Conservation (phyloP, 371 early-diverging fungal genomes). For the Syncephalastrum sp. region DNA sequence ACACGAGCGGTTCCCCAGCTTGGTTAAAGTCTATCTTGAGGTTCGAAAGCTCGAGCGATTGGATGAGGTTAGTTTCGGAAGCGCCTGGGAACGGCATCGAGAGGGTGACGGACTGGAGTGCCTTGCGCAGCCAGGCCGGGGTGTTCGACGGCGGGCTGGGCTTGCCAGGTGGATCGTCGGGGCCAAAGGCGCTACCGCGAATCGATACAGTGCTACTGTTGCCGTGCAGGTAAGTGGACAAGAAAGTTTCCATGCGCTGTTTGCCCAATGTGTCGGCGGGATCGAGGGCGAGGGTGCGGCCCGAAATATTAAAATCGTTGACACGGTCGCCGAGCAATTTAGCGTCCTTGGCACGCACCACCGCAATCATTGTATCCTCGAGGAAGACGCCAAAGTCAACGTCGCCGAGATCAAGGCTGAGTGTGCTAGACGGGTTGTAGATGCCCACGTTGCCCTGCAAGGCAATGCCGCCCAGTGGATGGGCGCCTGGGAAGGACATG, state of each 20-base stretch:
- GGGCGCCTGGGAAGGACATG: slow-evolving; percentile 34
- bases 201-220: slow-evolving; percentile 32
- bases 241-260: slow-evolving; percentile 29
- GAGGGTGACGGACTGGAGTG: slow-evolving; percentile 31
- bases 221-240: slow-evolving; percentile 42
- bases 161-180: slow-evolving; percentile 18
- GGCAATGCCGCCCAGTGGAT: slow-evolving; percentile 40
- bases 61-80: slow-evolving; percentile 36
- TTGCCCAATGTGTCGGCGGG: slow-evolving; percentile 16
- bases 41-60: slow-evolving; percentile 29
- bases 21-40: slow-evolving; percentile 43
- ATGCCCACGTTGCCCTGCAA: slow-evolving; percentile 35
- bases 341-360: slow-evolving; percentile 40
- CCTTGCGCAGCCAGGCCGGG: slow-evolving; percentile 44
- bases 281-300: slow-evolving; percentile 36
- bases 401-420: slow-evolving; percentile 41
- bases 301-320: slow-evolving; percentile 41
- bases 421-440: slow-evolving; percentile 42
- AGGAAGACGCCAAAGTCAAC: slow-evolving; percentile 48
- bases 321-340: slow-evolving; percentile 32
- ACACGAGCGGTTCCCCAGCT: slow-evolving; percentile 25
- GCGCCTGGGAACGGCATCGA: slow-evolving; percentile 48
- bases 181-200: slow-evolving; percentile 35
- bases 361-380: slow-evolving; percentile 37
- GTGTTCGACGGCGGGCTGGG: slow-evolving; percentile 2